Conservation (phyloP, 2,329 filamentous ascomycete species). For the Pleoardoris graminearum region DNA sequence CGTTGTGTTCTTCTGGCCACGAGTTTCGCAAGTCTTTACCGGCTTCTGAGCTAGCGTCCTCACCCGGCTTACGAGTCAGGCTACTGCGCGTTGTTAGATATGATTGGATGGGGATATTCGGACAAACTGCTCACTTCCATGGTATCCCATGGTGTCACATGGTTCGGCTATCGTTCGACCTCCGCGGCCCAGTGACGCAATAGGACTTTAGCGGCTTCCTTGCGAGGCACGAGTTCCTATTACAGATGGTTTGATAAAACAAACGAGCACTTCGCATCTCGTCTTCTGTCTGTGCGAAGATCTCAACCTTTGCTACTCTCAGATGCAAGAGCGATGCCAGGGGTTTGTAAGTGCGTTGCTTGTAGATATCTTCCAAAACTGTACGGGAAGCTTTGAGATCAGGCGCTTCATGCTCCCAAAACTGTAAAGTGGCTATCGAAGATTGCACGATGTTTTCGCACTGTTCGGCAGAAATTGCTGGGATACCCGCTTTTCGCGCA, state of each 20-base stretch:
- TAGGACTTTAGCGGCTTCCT: too few species aligned
- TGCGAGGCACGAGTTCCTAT: too few species aligned
- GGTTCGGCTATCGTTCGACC: too few species aligned
- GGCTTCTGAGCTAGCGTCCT: background rate
- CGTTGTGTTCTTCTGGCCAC: background rate
- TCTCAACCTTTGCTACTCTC: too few species aligned
- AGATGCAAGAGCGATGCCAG: too few species aligned
- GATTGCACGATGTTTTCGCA: slow-evolving; percentile 5
- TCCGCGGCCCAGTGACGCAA: too few species aligned
- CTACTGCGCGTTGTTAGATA: background rate
- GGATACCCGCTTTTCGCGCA: slow-evolving; percentile 20
- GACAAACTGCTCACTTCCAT: background rate
- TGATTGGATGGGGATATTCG: slow-evolving; percentile 7
- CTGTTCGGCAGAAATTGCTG: slow-evolving; percentile 6
- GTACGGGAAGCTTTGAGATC: slow-evolving; percentile 10
- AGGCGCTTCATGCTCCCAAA: slow-evolving; percentile 23
- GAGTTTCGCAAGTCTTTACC: background rate
- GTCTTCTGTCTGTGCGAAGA: too few species aligned
- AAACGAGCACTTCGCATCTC: too few species aligned
- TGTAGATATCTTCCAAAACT: background rate
- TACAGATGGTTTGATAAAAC: too few species aligned
- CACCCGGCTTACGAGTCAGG: background rate
- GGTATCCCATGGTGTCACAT: background rate
- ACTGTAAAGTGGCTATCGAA: slow-evolving; percentile 17
- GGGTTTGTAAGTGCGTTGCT: too few species aligned